Conservation (phyloP, 1,139 yeast genomes). For the Geotrichum phurueaensis region DNA sequence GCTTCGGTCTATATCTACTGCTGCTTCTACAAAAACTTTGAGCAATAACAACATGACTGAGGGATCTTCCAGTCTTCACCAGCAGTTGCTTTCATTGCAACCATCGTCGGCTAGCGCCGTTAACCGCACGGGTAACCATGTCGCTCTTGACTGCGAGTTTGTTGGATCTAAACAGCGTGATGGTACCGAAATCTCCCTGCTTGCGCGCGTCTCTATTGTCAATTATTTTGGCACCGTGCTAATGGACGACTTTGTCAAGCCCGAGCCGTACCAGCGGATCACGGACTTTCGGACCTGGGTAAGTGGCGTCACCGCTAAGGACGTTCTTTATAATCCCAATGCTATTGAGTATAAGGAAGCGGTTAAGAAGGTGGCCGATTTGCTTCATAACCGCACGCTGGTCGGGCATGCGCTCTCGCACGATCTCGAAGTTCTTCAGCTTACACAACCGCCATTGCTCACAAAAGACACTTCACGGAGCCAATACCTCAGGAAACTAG, state of each 20-base stretch:
- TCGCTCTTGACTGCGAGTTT: slow-evolving; percentile 91
- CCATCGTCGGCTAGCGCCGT: slow-evolving; percentile 18
- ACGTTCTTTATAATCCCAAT: slow-evolving; percentile 2
- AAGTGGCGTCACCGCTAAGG: slow-evolving; percentile 68
- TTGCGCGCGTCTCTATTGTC: slow-evolving; percentile 84
- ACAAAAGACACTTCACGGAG: slow-evolving; percentile 73
- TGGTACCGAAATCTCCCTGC: slow-evolving; percentile 49
- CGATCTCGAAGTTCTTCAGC: slow-evolving; percentile 61
- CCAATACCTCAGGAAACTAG: slow-evolving; percentile 45
- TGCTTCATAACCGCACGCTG: slow-evolving; percentile 44
- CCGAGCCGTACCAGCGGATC: slow-evolving; percentile 58
- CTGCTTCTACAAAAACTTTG: not conserved
- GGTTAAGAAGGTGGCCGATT: slow-evolving; percentile 48
- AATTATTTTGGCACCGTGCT: slow-evolving; percentile 71
- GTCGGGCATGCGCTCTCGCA: slow-evolving; percentile 85
- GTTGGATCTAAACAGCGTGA: slow-evolving; percentile 50
- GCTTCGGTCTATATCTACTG: not conserved
- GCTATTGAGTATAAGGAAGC: slow-evolving; percentile 67
- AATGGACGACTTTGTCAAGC: slow-evolving; percentile 62
- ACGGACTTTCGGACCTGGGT: slow-evolving; percentile 94
- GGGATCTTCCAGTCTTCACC: not conserved
- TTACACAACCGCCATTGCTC: slow-evolving; percentile 59
- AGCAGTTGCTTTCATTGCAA: slow-evolving; percentile 13
- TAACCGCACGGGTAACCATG: slow-evolving; percentile 49
- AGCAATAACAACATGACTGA: not conserved